A percentile compares a stretch with the other conserved stretches of the same genome.
phyloP scores from a whole-genome alignment of 2,329 filamentous ascomycete genomes.

The Colletotrichum nymphaeae region DNA sequence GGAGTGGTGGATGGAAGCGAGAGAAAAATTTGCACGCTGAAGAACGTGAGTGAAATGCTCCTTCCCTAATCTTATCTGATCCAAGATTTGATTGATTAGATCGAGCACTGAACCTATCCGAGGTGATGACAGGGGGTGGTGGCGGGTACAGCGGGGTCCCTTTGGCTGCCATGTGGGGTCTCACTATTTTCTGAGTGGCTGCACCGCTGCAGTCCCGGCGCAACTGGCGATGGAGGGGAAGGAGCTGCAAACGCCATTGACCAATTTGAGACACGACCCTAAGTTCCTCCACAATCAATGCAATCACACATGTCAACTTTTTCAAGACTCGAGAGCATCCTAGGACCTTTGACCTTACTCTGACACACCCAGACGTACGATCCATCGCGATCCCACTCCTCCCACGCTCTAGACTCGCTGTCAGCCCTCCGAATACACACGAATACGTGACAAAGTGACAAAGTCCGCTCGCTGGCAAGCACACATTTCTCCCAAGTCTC shows the following conservation, averaged over 20 bases:
- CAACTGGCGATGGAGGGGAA: not conserved
- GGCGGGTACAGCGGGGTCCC: not conserved
- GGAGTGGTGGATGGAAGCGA: not conserved
- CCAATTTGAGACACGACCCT: not conserved
- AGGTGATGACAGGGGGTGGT: not conserved
- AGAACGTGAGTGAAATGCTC: not conserved
- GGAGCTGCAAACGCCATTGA: conserved; percentile 18
- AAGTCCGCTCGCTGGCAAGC: not conserved
- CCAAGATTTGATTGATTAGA: conserved; percentile 37
- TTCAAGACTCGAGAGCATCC: not conserved
- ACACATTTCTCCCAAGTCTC: not conserved
- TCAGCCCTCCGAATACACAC: not conserved
- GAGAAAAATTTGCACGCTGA: conserved; percentile 23
- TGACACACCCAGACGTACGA: conserved; percentile 2
- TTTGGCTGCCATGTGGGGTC: not conserved
- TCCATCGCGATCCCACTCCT: conserved; percentile 21
- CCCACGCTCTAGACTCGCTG: not conserved
- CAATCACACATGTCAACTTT: conserved; percentile 5
- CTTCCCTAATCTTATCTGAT: conserved; percentile 36
- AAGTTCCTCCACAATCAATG: conserved; percentile 13
- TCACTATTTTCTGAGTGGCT: not conserved
- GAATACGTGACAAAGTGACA: not conserved
- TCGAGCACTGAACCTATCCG: conserved; percentile 29
- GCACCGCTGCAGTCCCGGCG: not conserved
- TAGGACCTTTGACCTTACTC: not conserved